Evolutionary conservation across 345 rosid genomes (phyloP), one percentile per base, ranked within the genome.

Genomic region (Lepidium aucheri): DNA sequence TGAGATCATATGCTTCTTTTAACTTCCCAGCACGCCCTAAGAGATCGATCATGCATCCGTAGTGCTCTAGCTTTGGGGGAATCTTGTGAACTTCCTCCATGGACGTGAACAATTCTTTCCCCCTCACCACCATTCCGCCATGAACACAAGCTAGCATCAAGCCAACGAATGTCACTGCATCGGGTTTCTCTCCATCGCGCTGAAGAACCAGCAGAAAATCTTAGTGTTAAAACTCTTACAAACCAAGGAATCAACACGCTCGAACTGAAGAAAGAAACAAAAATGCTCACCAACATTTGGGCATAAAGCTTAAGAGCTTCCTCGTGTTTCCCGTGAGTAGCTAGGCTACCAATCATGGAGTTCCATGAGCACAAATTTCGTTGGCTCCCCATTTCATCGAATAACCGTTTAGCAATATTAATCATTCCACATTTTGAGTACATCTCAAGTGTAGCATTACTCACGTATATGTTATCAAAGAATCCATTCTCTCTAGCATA

Each of bases 11-110:
- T 9, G 93, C 93, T 79, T 85, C 89, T 69, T 69, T 76, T 26
- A 88, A 70, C 72, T 77, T 74, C 24, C 97, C 97, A 0, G 89
- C 85, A 28, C 97, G 93, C 42, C 93, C 96, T 15, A 88, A 74
- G 60, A 90, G 93, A 73, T 90, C 96, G 51, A 88, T 85, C 88
- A 90, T 80, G 84, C 93, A 90, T 55, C 96, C 93, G 9, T 78
- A 90, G 47, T 88, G 97, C 73, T 90, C 90, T 57, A 90, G 74
- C 63, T 88, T 86, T 22, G 93, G 95, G 52, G 67, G 24, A 26
- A 83, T 65, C 24, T 62, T 34, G 50, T 73, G 76, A 14, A 56
- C 63, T 53, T 60, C 70, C 39, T 68, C 60, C 97, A 90, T 88
- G 18, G 88, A 78, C 60, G 73, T 54, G 59, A 88, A 84, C 60